These are phyloP conservation scores for Incumbomyces delicatus DNA, from an alignment of 2,329 filamentous ascomycete genomes.

Conservation along the genomic window DNA sequence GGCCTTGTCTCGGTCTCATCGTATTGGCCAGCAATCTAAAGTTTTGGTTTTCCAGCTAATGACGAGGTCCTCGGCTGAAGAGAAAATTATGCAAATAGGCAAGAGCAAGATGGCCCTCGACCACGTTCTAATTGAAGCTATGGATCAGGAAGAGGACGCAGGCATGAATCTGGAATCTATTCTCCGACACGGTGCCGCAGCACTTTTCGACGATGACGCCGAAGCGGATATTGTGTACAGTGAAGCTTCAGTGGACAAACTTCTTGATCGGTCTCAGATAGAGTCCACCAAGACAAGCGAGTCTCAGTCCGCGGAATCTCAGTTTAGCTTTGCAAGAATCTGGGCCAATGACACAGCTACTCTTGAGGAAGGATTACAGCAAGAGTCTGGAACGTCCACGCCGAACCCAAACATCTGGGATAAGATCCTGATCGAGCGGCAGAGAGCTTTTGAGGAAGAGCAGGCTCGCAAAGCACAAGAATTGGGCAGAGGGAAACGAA, in stretches of 20 bases:
- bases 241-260: conserved; percentile 67
- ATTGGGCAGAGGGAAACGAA: conserved; percentile 78
- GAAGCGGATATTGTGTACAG: conserved; percentile 71
- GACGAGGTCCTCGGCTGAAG: conserved; percentile 79
- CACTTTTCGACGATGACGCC: conserved; percentile 70
- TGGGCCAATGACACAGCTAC: conserved; percentile 75
- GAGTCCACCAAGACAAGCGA: conserved; percentile 60
- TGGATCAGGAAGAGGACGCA: conserved; percentile 73
- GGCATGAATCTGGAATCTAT: conserved; percentile 78
- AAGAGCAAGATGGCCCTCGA: conserved; percentile 94
- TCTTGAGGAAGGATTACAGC: conserved; percentile 53
- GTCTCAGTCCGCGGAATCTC: conserved; percentile 60
- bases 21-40: conserved; percentile 92
- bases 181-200: conserved; percentile 74
- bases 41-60: conserved; percentile 93
- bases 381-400: conserved; percentile 49
- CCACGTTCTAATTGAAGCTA: conserved; percentile 84
- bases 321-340: conserved; percentile 82
- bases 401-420: conserved; percentile 62
- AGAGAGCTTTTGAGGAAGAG: conserved; percentile 65
- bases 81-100: conserved; percentile 92
- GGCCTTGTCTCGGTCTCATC: conserved; percentile 84
- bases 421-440: conserved; percentile 73
- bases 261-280: conserved; percentile 76
- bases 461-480: conserved; percentile 58